These are phyloP conservation scores for Rutstroemia sp. DNA, from an alignment of 2,329 filamentous ascomycete genomes.

Conservation along the genomic window DNA sequence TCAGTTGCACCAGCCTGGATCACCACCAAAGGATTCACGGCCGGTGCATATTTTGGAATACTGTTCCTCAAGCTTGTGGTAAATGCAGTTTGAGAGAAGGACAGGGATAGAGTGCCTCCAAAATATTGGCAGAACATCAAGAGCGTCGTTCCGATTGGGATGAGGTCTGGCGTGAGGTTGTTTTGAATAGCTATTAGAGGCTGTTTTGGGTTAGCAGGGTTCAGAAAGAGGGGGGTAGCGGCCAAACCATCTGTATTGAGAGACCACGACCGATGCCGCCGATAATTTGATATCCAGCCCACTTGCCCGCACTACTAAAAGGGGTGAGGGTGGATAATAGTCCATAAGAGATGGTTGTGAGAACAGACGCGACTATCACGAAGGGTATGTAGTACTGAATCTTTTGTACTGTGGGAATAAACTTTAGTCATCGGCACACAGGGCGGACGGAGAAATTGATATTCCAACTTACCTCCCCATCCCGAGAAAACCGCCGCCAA, in stretches of 20 bases:
- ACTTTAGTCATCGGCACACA: neutral
- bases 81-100: neutral
- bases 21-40: neutral
- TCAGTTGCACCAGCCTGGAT: neutral
- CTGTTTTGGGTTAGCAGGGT: neutral
- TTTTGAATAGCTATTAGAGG: neutral
- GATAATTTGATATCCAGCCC: slow-evolving; percentile 26
- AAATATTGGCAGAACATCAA: neutral
- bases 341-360: slow-evolving; percentile 27
- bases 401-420: slow-evolving; percentile 10
- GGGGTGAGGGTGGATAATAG: slow-evolving; percentile 28
- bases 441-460: neutral
- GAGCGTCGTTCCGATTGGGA: neutral
- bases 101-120: neutral
- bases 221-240: no score
- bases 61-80: neutral
- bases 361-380: slow-evolving; percentile 14
- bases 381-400: slow-evolving; percentile 31
- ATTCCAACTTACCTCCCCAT: neutral
- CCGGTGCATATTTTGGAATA: neutral
- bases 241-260: slow-evolving; percentile 19
- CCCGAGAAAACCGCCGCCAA: neutral
- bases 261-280: slow-evolving; percentile 19
- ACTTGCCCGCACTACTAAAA: slow-evolving; percentile 13
- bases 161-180: neutral